Conservation (phyloP, 352 stramenopile species). For the Pythium guiyangense region DNA sequence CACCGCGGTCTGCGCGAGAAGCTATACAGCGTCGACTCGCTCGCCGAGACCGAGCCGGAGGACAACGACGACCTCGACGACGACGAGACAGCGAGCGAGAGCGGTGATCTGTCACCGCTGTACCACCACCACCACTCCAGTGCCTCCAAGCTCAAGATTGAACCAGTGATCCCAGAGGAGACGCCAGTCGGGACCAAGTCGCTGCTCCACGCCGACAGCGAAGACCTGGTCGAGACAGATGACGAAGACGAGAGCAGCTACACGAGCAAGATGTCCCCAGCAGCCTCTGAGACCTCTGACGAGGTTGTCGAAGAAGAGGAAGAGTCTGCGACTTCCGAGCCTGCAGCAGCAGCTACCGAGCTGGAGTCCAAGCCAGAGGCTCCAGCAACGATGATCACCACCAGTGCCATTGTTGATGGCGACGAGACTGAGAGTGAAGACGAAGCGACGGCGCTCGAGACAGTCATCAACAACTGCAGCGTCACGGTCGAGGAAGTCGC, state of each 20-base stretch:
- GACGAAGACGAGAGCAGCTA: constrained; percentile 3
- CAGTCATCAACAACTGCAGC: background rate
- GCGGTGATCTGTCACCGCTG: constrained; percentile 11
- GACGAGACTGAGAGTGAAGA: constrained; percentile 17
- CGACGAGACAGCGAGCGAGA: constrained; percentile 21
- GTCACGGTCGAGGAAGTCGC: constrained; percentile 1
- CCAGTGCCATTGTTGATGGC: background rate
- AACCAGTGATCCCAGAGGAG: constrained; percentile 7
- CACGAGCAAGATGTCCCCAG: background rate
- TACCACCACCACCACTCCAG: constrained; percentile 9
- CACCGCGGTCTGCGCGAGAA: constrained; percentile 23
- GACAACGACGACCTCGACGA: constrained; percentile 27
- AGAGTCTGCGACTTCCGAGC: background rate
- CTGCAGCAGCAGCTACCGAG: background rate
- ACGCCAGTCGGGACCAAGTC: background rate
- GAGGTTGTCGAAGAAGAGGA: background rate
- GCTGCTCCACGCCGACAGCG: background rate
- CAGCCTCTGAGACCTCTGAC: background rate
- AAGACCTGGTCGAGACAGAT: constrained; percentile 1
- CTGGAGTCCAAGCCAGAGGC: background rate
- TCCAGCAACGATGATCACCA: background rate
- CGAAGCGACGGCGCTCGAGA: background rate
- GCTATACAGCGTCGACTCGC: constrained; percentile 19
- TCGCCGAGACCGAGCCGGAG: constrained; percentile 39
- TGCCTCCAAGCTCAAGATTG: background rate